phyloP scores from a whole-genome alignment of 495 filamentous ascomycete species.

The Penicillium alfredii region DNA sequence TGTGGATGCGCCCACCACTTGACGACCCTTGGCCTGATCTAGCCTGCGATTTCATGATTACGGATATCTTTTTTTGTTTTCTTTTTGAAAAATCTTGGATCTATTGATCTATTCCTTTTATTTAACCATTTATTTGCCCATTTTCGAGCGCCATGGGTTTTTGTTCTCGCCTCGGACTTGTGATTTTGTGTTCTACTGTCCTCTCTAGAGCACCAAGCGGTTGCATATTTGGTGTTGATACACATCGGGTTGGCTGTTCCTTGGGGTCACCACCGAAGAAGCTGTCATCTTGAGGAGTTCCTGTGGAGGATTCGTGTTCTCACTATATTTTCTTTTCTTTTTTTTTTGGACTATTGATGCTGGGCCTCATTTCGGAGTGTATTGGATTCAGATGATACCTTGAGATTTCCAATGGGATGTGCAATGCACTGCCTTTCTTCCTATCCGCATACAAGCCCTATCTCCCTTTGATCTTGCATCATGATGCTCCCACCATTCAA shows the following conservation, averaged over 20 bases:
- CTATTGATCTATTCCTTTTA: too few relatives aligned
- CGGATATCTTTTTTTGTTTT: constrained; percentile 20
- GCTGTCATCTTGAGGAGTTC: constrained; percentile 9
- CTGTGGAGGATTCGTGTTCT: constrained; percentile 1
- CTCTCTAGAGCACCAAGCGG: constrained; percentile 12
- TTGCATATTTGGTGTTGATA: constrained; percentile 21
- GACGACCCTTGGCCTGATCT: too few relatives aligned
- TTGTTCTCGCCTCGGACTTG: constrained; percentile 6
- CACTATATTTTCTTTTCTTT: not conserved
- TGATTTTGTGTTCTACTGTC: constrained; percentile 5
- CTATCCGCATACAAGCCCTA: too few relatives aligned
- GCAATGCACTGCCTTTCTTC: not conserved
- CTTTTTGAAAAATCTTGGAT: constrained; percentile 10
- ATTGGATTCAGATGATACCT: constrained; percentile 12
- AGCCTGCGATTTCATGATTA: constrained; percentile 22
- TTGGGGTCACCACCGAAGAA: constrained; percentile 4
- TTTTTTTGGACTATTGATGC: too few relatives aligned
- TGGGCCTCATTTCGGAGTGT: constrained; percentile 12
- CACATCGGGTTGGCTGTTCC: constrained; percentile 6
- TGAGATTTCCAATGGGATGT: not conserved
- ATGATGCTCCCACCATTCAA: too few relatives aligned
- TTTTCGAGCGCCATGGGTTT: constrained; percentile 13
- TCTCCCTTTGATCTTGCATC: too few relatives aligned
- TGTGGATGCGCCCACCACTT: too few relatives aligned
- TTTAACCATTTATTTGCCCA: constrained; percentile 9